Percentiles rank a stretch among this genome's conserved stretches.
Conservation (phyloP, 805 yeast genomes). For the Kregervanrija pseudodelftensis region DNA sequence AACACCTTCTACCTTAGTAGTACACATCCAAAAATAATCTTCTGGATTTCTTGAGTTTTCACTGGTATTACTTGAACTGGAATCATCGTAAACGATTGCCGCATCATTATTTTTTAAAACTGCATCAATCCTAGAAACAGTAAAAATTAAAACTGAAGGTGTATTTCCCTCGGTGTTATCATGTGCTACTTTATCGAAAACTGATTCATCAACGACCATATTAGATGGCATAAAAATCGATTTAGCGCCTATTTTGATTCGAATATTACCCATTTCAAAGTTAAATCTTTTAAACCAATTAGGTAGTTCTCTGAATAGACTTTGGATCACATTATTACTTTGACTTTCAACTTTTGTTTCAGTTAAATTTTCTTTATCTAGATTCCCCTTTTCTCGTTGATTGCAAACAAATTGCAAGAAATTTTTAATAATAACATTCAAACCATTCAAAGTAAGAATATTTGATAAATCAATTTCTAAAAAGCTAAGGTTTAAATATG, state of each 20-base stretch:
- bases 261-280: conserved; percentile 11
- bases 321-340: conserved; percentile 6
- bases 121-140: conserved; percentile 1
- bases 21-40: conserved; percentile 10
- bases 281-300: conserved; percentile 24
- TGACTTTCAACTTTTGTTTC: neutral
- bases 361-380: neutral
- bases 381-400: neutral
- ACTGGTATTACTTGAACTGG: conserved; percentile 1
- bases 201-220: conserved; percentile 5
- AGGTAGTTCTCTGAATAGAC: conserved; percentile 27
- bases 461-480: conserved; percentile 22
- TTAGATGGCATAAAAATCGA: conserved; percentile 15
- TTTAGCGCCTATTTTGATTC: conserved; percentile 13
- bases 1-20: neutral
- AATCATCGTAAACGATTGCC: conserved; percentile 1
- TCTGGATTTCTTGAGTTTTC: conserved; percentile 2
- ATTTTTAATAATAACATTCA: conserved; percentile 5
- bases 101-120: neutral
- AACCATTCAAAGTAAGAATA: conserved; percentile 23
- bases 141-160: conserved; percentile 4
- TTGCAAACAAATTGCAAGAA: neutral
- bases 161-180: neutral
- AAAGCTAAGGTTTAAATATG: conserved; percentile 12
- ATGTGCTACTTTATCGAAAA: conserved; percentile 1